Evolutionary conservation across 164 flowering plant species (phyloP).

Genomic region (Chimonanthus praecox): DNA sequence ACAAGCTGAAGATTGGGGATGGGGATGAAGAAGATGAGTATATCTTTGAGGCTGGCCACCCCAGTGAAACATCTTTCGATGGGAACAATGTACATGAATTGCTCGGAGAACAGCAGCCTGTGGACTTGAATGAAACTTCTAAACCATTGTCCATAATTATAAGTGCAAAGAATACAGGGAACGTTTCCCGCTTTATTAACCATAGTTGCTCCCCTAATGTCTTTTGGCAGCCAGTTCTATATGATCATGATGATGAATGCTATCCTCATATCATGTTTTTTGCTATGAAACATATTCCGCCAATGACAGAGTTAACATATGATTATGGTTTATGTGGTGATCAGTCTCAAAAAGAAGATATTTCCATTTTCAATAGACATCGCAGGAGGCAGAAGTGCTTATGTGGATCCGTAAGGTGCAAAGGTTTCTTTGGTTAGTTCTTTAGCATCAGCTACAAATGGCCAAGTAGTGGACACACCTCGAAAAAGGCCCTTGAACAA

Average conservation of each 20-base stretch:
- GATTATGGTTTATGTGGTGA: constrained; percentile 47
- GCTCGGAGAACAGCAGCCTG: constrained; percentile 22
- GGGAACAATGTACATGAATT: constrained; percentile 28
- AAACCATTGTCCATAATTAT: constrained; percentile 32
- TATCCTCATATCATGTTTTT: constrained; percentile 52
- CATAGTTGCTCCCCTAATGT: constrained; percentile 75
- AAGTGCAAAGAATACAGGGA: constrained; percentile 52
- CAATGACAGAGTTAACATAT: constrained; percentile 63
- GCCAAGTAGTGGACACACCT: not conserved
- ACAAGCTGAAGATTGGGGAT: constrained; percentile 12
- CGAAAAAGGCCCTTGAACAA: not conserved
- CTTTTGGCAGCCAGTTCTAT: constrained; percentile 60
- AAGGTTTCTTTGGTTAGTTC: constrained; percentile 35
- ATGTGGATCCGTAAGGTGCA: constrained; percentile 43
- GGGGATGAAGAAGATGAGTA: constrained; percentile 35
- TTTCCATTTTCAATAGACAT: not conserved
- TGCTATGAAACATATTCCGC: constrained; percentile 65
- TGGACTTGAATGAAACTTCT: constrained; percentile 17
- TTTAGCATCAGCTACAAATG: not conserved
- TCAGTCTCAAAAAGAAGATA: constrained; percentile 1
- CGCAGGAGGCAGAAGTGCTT: constrained; percentile 37
- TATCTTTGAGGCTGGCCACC: constrained; percentile 39
- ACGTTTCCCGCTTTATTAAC: constrained; percentile 77
- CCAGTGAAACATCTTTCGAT: constrained; percentile 13
- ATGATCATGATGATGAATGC: constrained; percentile 29